These are phyloP conservation scores for Mycosarcoma maydis DNA, from an alignment of 1,284 basidiomycete species.

Conservation along the genomic window DNA sequence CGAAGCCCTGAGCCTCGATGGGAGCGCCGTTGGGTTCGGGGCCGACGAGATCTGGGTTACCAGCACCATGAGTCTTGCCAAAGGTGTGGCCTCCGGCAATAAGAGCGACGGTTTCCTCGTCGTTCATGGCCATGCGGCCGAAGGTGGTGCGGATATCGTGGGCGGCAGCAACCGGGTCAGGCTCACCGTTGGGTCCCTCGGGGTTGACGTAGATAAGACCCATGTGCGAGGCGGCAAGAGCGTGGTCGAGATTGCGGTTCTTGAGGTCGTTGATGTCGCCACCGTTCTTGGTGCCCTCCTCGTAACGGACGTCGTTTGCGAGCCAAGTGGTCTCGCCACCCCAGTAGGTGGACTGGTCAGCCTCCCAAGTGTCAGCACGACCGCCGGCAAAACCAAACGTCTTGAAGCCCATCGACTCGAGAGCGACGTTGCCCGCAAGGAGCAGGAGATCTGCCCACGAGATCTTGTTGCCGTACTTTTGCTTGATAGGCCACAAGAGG, in stretches of 20 bases:
- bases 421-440: conserved; percentile 38
- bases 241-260: conserved; percentile 35
- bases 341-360: conserved; percentile 45
- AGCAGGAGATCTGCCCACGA: conserved; percentile 39
- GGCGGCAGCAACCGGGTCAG: conserved; percentile 38
- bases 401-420: conserved; percentile 48
- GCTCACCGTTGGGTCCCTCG: conserved; percentile 39
- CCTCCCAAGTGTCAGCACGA: conserved; percentile 44
- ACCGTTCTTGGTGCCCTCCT: conserved; percentile 25
- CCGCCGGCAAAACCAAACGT: conserved; percentile 44
- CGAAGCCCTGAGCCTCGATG: conserved; percentile 36
- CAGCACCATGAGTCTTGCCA: conserved; percentile 47
- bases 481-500: conserved; percentile 47
- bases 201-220: conserved; percentile 48
- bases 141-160: conserved; percentile 43
- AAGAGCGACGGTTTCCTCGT: conserved; percentile 39
- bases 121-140: conserved; percentile 46
- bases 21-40: conserved; percentile 37
- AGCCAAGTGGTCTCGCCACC: conserved; percentile 48
- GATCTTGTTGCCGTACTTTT: conserved; percentile 47
- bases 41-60: conserved; percentile 31
- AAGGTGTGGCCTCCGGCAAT: conserved; percentile 48
- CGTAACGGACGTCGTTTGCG: conserved; percentile 42
- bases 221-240: conserved; percentile 37
- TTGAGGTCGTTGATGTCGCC: conserved; percentile 35